phyloP scores from a whole-genome alignment of 2,329 filamentous ascomycete species.

The Remersonia thermophila region DNA sequence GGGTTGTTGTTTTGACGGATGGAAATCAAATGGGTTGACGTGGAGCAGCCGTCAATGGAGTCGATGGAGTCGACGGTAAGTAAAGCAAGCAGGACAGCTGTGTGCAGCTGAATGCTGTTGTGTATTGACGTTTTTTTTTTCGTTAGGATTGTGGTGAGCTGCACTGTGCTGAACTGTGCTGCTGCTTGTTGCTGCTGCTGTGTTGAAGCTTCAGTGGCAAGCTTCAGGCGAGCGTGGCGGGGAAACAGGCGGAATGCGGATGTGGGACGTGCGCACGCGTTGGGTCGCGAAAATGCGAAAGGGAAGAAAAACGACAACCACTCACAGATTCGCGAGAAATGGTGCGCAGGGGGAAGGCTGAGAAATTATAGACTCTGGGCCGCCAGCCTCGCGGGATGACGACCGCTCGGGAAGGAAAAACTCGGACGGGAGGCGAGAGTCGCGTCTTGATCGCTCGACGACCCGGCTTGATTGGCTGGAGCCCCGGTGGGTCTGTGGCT shows the following conservation, averaged over 20 bases:
- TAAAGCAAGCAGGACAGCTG: too few relatives aligned
- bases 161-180: too few relatives aligned
- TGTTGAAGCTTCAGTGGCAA: too few relatives aligned
- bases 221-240: slow-evolving; percentile 6
- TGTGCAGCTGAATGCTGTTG: too few relatives aligned
- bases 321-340: slow-evolving; percentile 17
- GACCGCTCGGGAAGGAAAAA: slow-evolving; percentile 14
- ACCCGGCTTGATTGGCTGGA: neutral
- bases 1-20: too few relatives aligned
- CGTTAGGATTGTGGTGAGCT: too few relatives aligned
- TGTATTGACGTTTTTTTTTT: too few relatives aligned
- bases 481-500: neutral
- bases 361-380: slow-evolving; percentile 17
- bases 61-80: too few relatives aligned
- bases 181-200: too few relatives aligned
- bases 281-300: slow-evolving; percentile 20
- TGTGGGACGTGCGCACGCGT: slow-evolving; percentile 18
- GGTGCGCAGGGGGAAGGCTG: slow-evolving; percentile 17
- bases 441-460: neutral
- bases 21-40: too few relatives aligned
- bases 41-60: too few relatives aligned
- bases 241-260: slow-evolving; percentile 7
- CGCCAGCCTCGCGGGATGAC: slow-evolving; percentile 18
- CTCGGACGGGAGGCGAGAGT: slow-evolving; percentile 4
- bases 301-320: slow-evolving; percentile 16